Conservation (phyloP, 2,329 filamentous ascomycete species). For the Pseudogymnoascus sp. region DNA sequence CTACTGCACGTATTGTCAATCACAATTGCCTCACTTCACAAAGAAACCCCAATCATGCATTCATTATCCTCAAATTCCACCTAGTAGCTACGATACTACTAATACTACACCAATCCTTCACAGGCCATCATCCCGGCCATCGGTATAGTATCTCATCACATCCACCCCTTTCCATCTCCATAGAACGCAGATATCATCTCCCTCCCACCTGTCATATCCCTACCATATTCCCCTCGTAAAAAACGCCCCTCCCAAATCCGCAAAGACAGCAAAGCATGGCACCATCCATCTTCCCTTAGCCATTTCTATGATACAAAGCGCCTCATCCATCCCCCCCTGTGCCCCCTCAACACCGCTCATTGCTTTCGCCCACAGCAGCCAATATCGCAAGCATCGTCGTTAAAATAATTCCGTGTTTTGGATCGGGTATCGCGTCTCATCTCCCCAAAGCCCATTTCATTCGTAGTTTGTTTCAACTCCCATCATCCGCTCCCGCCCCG, state of each 20-base stretch:
- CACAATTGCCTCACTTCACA: background rate
- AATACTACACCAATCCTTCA: background rate
- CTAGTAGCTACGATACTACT: background rate
- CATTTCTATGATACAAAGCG: constrained; percentile 1
- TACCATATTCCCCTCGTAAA: background rate
- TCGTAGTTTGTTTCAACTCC: constrained; percentile 18
- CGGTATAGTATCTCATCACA: background rate
- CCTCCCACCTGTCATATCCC: background rate
- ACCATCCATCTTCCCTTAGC: background rate
- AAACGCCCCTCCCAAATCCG: background rate
- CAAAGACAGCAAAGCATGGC: background rate
- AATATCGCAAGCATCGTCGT: background rate
- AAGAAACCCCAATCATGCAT: background rate
- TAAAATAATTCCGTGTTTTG: background rate
- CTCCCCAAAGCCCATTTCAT: background rate
- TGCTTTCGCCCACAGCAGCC: background rate
- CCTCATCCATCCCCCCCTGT: background rate
- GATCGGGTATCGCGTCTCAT: background rate
- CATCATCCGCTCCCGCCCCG: constrained; percentile 19
- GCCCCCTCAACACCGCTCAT: background rate
- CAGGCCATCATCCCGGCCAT: background rate
- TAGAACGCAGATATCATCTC: constrained; percentile 3
- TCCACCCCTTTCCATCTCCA: background rate
- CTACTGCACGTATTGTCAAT: background rate
- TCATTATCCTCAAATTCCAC: constrained; percentile 4